These are phyloP conservation scores for Xylogone sp. DNA, from an alignment of 2,329 filamentous ascomycete species.

Conservation along the genomic window DNA sequence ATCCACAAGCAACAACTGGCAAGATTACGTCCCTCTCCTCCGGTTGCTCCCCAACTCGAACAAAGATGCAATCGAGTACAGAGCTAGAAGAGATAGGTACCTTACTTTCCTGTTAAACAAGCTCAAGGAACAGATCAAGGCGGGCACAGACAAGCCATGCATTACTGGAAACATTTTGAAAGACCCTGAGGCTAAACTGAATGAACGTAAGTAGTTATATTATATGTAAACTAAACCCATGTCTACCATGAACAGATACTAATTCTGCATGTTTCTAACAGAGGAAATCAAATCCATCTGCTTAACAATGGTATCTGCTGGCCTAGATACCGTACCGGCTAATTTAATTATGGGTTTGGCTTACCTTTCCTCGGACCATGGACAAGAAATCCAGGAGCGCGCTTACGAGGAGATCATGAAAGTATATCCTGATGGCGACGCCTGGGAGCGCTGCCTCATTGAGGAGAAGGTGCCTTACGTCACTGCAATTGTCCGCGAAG, in stretches of 20 bases:
- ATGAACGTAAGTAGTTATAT: constrained; percentile 49
- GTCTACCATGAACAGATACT: constrained; percentile 27
- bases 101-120: constrained; percentile 55
- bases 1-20: constrained; percentile 78
- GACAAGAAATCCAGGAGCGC: constrained; percentile 65
- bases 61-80: constrained; percentile 59
- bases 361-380: constrained; percentile 64
- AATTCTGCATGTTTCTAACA: constrained; percentile 36
- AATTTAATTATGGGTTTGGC: constrained; percentile 79
- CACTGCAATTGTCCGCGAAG: constrained; percentile 74
- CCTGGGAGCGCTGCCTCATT: constrained; percentile 69
- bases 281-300: constrained; percentile 78
- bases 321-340: constrained; percentile 76
- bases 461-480: constrained; percentile 77
- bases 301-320: constrained; percentile 77
- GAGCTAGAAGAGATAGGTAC: constrained; percentile 64
- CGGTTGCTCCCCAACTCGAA: constrained; percentile 61
- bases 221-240: too few relatives aligned
- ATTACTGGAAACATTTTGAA: constrained; percentile 64
- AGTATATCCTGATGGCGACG: constrained; percentile 68
- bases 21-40: constrained; percentile 77
- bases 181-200: constrained; percentile 61
- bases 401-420: constrained; percentile 68
- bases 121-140: constrained; percentile 56
- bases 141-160: constrained; percentile 63